phyloP scores from a whole-genome alignment of 257 asterid genomes.

The Apocynum venetum region DNA sequence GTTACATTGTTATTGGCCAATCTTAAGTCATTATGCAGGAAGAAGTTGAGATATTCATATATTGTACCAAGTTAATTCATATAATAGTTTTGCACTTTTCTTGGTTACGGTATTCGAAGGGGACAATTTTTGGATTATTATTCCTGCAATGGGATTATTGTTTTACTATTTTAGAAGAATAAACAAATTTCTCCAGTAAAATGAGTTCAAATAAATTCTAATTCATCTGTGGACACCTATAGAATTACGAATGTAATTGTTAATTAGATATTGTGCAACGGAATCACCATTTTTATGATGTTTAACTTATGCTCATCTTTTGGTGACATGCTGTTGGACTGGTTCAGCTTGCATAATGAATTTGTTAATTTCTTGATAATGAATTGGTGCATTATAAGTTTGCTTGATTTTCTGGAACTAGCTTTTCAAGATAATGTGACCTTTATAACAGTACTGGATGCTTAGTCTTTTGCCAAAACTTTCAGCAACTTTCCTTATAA shows the following conservation, averaged over 20 bases:
- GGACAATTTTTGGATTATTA: not conserved
- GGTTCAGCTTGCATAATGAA: not conserved
- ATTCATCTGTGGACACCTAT: not conserved
- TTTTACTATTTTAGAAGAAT: not conserved
- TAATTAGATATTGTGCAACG: not conserved
- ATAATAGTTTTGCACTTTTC: not conserved
- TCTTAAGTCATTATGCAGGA: not conserved
- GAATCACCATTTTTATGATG: not conserved
- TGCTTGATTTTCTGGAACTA: constrained; percentile 1
- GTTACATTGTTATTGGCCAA: not conserved
- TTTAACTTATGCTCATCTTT: not conserved
- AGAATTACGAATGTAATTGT: not conserved
- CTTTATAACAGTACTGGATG: not conserved
- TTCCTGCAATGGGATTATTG: not conserved
- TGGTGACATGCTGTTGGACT: not conserved
- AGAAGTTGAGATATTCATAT: not conserved
- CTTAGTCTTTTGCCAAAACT: not conserved
- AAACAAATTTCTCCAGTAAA: not conserved
- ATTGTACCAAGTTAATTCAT: not conserved
- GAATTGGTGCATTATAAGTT: not conserved
- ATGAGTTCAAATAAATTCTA: not conserved
- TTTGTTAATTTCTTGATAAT: not conserved
- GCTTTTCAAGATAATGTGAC: not conserved
- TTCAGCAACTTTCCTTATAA: not conserved
- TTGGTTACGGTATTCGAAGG: not conserved